Base-by-base conservation (phyloP, 202 grass and related monocot species). In the Carex sylvatica region DNA sequence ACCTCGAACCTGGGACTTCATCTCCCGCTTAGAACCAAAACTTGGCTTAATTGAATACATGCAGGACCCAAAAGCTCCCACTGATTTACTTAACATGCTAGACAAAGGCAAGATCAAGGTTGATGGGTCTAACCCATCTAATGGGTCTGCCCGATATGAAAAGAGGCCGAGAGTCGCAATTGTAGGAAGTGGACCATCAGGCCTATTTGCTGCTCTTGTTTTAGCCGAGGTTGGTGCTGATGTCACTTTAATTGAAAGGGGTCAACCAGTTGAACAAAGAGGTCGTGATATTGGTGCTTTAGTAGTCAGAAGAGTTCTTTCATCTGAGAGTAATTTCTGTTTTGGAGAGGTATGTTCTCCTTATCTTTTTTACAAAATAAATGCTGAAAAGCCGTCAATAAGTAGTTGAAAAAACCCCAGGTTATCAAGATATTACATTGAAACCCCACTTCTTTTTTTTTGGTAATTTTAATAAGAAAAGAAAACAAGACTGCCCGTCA, bases 201-300 rank as follows among this genome's bases (percentile, higher is more conserved):
- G 95, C 15, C 91, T 98, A 83, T 93, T 98, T 87, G 86, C 91
- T 84, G 85, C 95, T 81, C 89, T 98, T 88, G 92, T 98, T 75
- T 85, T 98, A 70, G 92, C 79, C 38, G 95, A 98, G 88, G 86
- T 95, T 88, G 95, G 95, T 56, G 92, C 90, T 42, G 84, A 95
- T 63, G 95, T 98, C 81, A 98, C 92, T 38, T 90, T 98, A 83
- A 80, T 98, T 67, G 95, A 98, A 84, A 93, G 92, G 86, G 95
- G 95, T 64, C 90, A 98, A 82, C 65, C 95, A 52, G 95, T 98
- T 71, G 95, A 98, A 84, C 83, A 91, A 88, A 90, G 95, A 90
- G 95, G 95, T 26, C 89, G 91, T 83, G 95, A 95, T 83, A 98
- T 98, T 93, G 95, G 95, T 64, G 95, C 95, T 47, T 80, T 98